Evolutionary conservation across 2,329 filamentous ascomycete species (phyloP).

Genomic region (Aureobasidium musti): DNA sequence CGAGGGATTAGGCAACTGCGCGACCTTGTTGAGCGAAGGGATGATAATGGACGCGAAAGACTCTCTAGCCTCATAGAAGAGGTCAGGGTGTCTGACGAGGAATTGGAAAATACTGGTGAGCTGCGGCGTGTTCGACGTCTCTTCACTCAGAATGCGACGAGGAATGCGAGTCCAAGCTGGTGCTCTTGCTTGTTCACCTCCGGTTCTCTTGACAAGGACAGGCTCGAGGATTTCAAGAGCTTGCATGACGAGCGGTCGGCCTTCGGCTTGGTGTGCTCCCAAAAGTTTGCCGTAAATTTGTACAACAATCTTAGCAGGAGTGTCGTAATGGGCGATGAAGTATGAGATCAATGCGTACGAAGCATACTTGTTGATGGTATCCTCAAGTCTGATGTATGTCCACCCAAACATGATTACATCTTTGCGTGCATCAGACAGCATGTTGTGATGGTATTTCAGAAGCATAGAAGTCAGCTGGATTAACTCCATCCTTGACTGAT

Average conservation of each 20-base stretch:
- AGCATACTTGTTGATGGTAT: slow-evolving; percentile 98
- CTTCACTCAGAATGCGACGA: slow-evolving; percentile 86
- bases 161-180: slow-evolving; percentile 89
- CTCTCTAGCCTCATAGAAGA: slow-evolving; percentile 94
- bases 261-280: slow-evolving; percentile 93
- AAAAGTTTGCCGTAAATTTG: slow-evolving; percentile 93
- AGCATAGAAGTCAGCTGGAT: slow-evolving; percentile 92
- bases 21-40: slow-evolving; percentile 83
- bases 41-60: slow-evolving; percentile 90
- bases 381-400: slow-evolving; percentile 97
- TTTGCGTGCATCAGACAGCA: slow-evolving; percentile 88
- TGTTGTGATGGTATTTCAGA: slow-evolving; percentile 88
- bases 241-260: slow-evolving; percentile 86
- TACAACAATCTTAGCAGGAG: slow-evolving; percentile 89
- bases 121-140: slow-evolving; percentile 92
- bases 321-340: slow-evolving; percentile 97
- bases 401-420: slow-evolving; percentile 99
- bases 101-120: slow-evolving; percentile 98
- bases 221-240: slow-evolving; percentile 94
- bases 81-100: slow-evolving; percentile 82
- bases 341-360: slow-evolving; percentile 97
- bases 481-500: slow-evolving; percentile 94
- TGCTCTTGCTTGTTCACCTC: slow-evolving; percentile 64
- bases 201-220: slow-evolving; percentile 82
- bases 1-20: slow-evolving; percentile 76